Evolutionary conservation across 208 protist species (phyloP), one percentile per base, ranked within the genome.

Genomic region (Lotmaria passim): DNA sequence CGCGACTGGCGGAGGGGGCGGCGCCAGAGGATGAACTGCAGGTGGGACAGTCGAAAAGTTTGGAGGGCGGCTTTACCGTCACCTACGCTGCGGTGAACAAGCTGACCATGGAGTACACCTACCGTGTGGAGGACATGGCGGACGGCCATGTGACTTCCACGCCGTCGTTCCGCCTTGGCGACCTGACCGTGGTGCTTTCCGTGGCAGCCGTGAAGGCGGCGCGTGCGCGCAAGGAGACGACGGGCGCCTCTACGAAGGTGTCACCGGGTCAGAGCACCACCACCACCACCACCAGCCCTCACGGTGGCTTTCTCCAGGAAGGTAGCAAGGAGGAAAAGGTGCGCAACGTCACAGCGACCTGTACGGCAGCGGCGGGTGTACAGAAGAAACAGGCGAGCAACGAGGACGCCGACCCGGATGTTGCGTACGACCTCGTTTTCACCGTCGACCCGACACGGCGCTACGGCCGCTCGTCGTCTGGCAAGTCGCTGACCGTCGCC

Each of bases 401-500:
- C 8, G n/a, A n/a, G n/a, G 31, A 38, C 26, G 21, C 58, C 15
- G 47, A 61, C 7, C 15, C 21, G 1, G 59, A 73, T n/a, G n/a
- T n/a, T 2, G 58, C 52, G 23, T 69, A 86, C 65, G 26, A 41
- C 7, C 23, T 94, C 3, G 41, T 55, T 1, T 11, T 91, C 39
- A 66, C 73, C 0, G 82, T 95, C 36, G 87, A 95, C 57, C 87
- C 87, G 8, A 89, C 83, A 7, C 48, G 79, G 55, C 59, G 33
- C 4, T 73, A 75, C 24, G 83, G 83, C 10, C 75, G 70, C 28
- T 81, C 78, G 0, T 56, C 51, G 2, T 86, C 83, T 7, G 89
- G 85, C 11, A 93, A 93, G 73, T 87, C 86, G 19, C 23, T 91
- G 21, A 75, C 64, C 5, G 86, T 96, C 8, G 53, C 79, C 38